Conservation (phyloP, 164 flowering plant species). For the Tinospora cordifolia region DNA sequence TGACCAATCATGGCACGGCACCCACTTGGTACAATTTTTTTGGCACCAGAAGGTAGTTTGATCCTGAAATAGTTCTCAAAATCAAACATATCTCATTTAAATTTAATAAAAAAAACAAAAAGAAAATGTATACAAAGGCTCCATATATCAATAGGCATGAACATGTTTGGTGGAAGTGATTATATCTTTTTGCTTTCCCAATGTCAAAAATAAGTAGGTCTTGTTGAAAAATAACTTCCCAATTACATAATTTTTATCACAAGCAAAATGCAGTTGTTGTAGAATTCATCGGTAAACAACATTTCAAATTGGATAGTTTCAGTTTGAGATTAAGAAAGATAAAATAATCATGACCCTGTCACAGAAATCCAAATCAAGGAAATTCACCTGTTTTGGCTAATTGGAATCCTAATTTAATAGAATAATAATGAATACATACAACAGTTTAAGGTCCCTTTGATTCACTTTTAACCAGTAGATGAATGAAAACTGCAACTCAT, state of each 20-base stretch:
- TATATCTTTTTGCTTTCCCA: too few species aligned
- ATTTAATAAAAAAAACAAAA: too few species aligned
- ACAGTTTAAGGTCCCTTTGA: not conserved
- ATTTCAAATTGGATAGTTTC: not conserved
- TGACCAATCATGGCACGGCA: constrained; percentile 64
- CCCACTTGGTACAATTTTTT: constrained; percentile 53
- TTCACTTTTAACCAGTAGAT: not conserved
- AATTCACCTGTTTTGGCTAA: not conserved
- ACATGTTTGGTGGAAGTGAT: too few species aligned
- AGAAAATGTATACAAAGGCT: too few species aligned
- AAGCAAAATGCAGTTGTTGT: not conserved
- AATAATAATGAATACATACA: not conserved
- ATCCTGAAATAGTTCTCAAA: constrained; percentile 22
- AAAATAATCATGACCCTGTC: not conserved
- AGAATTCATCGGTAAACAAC: not conserved
- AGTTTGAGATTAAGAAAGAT: not conserved
- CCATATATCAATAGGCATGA: too few species aligned
- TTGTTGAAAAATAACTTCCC: too few species aligned
- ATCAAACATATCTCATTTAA: not conserved
- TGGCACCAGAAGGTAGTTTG: constrained; percentile 60
- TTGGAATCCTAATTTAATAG: not conserved
- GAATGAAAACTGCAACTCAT: too few species aligned
- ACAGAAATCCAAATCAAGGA: too few species aligned
- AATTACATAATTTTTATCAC: too few species aligned
- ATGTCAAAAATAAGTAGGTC: too few species aligned